These are phyloP conservation scores for Cladochytrium replicatum DNA, from an alignment of 192 early-diverging fungal genomes.

Conservation along the genomic window DNA sequence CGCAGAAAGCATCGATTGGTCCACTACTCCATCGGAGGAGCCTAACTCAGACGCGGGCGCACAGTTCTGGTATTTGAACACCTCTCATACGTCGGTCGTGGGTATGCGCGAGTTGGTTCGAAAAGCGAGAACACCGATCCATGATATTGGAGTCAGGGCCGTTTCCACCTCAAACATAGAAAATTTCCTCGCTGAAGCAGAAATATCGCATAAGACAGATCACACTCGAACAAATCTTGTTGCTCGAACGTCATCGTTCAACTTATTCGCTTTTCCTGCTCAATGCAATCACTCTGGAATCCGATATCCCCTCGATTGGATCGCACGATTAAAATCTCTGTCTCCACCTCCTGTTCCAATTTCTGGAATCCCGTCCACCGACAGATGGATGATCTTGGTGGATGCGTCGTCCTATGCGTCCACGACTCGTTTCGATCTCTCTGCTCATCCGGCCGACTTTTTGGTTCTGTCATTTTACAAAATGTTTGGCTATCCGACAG, in stretches of 20 bases:
- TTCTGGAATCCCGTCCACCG: conserved; percentile 10
- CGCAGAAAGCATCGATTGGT: conserved; percentile 60
- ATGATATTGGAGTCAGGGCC: conserved; percentile 3
- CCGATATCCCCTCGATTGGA: conserved; percentile 56
- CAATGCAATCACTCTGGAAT: conserved; percentile 79
- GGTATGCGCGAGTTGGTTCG: conserved; percentile 53
- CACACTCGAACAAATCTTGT: too few species aligned
- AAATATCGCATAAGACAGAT: too few species aligned
- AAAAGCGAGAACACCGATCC: neutral
- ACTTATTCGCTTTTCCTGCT: conserved; percentile 67
- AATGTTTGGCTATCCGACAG: conserved; percentile 78
- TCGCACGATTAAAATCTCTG: conserved; percentile 36
- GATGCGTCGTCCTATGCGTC: conserved; percentile 66
- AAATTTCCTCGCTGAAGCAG: neutral
- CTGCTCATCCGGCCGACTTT: conserved; percentile 47
- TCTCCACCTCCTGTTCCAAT: conserved; percentile 6
- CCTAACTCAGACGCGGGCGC: conserved; percentile 9
- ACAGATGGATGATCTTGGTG: conserved; percentile 43
- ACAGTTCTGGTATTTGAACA: conserved; percentile 49
- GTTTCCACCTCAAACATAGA: neutral
- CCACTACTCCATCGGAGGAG: conserved; percentile 1
- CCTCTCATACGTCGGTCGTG: conserved; percentile 65
- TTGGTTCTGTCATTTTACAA: conserved; percentile 76
- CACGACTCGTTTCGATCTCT: conserved; percentile 50
- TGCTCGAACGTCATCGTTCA: conserved; percentile 9